A percentile compares a stretch with the other conserved stretches of the same genome.
Evolutionary conservation across 305 asterid genomes (phyloP).

Genomic region (Rubia balearica): DNA sequence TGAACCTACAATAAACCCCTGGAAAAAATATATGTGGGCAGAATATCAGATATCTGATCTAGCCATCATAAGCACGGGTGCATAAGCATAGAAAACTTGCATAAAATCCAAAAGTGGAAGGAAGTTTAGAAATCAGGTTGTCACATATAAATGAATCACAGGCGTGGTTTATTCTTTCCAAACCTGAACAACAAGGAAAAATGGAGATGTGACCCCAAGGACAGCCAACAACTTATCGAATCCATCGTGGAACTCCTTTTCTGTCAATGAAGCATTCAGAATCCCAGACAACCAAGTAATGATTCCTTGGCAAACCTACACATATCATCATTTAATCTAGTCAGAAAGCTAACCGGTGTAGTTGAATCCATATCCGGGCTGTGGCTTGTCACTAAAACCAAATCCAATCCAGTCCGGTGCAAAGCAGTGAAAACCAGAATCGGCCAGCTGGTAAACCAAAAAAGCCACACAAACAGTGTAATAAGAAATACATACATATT

Average conservation of each 20-base stretch:
- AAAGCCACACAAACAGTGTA: not conserved
- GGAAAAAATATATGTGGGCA: conserved; percentile 14
- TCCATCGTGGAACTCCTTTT: conserved; percentile 86
- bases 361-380: conserved; percentile 88
- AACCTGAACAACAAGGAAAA: conserved; percentile 89
- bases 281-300: conserved; percentile 19
- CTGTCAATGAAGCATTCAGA: conserved; percentile 36
- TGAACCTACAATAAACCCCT: conserved; percentile 96
- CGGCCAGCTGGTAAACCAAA: conserved; percentile 55
- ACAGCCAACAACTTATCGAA: conserved; percentile 71
- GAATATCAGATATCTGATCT: not conserved
- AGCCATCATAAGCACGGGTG: not conserved
- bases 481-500: not conserved
- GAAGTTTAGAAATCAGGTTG: not conserved
- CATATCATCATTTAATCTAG: not conserved
- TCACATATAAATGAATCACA: not conserved
- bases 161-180: conserved; percentile 19
- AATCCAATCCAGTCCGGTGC: conserved; percentile 99
- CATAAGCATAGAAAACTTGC: not conserved
- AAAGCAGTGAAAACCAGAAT: conserved; percentile 77
- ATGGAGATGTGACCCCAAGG: conserved; percentile 62
- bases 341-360: conserved; percentile 52
- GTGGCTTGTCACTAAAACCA: conserved; percentile 95
- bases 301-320: not conserved
- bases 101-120: conserved; percentile 4